These are phyloP conservation scores for Mortierella sp. DNA, from an alignment of 371 early-diverging fungal genomes.

Conservation along the genomic window DNA sequence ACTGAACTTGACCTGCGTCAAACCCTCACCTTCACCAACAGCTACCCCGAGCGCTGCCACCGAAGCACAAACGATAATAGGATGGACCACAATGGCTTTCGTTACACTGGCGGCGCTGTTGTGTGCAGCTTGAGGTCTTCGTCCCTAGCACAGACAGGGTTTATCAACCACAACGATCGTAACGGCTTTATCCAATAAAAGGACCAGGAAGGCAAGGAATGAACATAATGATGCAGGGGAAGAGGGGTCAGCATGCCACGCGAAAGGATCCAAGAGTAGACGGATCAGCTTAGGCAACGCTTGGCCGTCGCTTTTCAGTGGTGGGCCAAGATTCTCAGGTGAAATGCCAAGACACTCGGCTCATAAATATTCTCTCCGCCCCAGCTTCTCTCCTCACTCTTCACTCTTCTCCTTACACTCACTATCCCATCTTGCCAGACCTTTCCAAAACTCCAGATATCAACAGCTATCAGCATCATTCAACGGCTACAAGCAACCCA, in stretches of 20 bases:
- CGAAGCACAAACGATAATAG: slow-evolving; percentile 5
- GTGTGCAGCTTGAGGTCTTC: neutral
- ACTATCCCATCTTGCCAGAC: neutral
- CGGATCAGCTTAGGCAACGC: no score
- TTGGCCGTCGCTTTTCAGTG: no score
- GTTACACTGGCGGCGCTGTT: slow-evolving; percentile 3
- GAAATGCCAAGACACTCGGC: no score
- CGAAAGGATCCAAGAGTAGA: no score
- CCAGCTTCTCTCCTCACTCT: neutral
- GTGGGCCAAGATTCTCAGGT: neutral
- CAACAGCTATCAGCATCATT: neutral
- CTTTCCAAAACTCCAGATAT: neutral
- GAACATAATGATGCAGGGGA: no score
- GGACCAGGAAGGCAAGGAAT: no score
- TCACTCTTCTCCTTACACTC: neutral
- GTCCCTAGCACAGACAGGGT: no score
- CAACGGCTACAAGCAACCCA: neutral
- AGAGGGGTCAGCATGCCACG: no score
- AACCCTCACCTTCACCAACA: slow-evolving; percentile 22
- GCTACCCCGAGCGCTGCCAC: slow-evolving; percentile 1
- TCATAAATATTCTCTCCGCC: neutral
- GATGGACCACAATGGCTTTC: slow-evolving; percentile 12
- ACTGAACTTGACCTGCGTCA: slow-evolving; percentile 38
- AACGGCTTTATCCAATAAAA: no score
- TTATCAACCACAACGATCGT: no score